Evolutionary conservation across 2,329 filamentous ascomycete species (phyloP).

Genomic region (Lecanicillium sp.): DNA sequence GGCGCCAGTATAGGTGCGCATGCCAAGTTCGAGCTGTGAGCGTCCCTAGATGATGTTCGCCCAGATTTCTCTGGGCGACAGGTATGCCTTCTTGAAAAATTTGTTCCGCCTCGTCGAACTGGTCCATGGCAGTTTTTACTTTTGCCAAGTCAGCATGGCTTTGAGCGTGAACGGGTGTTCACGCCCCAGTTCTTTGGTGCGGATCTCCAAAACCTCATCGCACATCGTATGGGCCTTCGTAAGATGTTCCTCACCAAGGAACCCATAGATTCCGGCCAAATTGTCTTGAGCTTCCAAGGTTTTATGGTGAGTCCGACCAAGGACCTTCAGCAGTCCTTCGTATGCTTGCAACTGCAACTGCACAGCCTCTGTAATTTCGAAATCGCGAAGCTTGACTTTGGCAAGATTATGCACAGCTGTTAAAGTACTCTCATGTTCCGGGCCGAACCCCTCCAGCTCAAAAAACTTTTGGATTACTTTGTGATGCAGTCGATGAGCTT

Average conservation of each 20-base stretch:
- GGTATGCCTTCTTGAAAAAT: constrained; percentile 4
- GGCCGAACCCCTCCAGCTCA: background rate
- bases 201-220: background rate
- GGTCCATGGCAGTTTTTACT: constrained; percentile 1
- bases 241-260: background rate
- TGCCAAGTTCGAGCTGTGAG: constrained; percentile 1
- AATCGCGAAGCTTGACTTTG: background rate
- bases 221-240: constrained; percentile 1
- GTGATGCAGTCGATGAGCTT: background rate
- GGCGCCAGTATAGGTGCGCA: constrained; percentile 4
- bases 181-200: background rate
- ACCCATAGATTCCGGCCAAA: constrained; percentile 1
- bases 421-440: constrained; percentile 2
- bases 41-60: constrained; percentile 2
- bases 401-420: constrained; percentile 2
- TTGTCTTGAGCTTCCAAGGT: constrained; percentile 4
- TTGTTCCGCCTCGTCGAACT: constrained; percentile 2
- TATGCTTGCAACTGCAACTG: constrained; percentile 1
- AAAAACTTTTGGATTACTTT: background rate
- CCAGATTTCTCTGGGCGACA: background rate
- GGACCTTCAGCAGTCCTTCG: background rate
- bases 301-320: constrained; percentile 2
- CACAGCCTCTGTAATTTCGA: background rate
- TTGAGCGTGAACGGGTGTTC: constrained; percentile 5
- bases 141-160: constrained; percentile 3